Conservation (phyloP, 176 grass and related monocot species). For the Musa beccarii region DNA sequence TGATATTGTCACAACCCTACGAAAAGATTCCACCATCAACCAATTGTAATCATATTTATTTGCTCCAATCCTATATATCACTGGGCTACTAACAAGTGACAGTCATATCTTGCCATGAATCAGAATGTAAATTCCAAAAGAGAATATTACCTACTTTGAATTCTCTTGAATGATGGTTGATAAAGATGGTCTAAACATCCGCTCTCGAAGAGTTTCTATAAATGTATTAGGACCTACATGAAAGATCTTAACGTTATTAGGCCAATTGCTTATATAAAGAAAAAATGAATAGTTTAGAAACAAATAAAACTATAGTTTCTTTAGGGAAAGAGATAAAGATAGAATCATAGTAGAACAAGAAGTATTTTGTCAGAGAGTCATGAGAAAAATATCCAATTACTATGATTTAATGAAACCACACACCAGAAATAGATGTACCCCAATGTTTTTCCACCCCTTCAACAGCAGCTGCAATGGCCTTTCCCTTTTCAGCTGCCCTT, state of each 20-base stretch:
- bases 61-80: neutral
- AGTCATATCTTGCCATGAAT: neutral
- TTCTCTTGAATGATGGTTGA: conserved; percentile 90
- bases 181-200: conserved; percentile 85
- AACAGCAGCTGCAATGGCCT: conserved; percentile 90
- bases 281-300: too few species aligned
- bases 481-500: conserved; percentile 97
- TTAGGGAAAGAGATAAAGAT: neutral
- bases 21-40: conserved; percentile 20
- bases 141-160: conserved; percentile 99
- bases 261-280: too few species aligned
- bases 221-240: conserved; percentile 83
- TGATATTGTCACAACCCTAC: conserved; percentile 63
- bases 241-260: neutral
- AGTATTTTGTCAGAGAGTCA: neutral
- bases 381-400: neutral
- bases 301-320: too few species aligned
- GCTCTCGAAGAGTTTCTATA: conserved; percentile 86
- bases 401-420: neutral
- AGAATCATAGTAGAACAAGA: conserved; percentile 11
- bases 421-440: conserved; percentile 72
- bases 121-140: conserved; percentile 27
- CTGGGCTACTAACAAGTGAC: conserved; percentile 12
- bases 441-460: conserved; percentile 96
- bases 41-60: conserved; percentile 9